These are phyloP conservation scores for Herpetomonas tarakana DNA, from an alignment of 208 protist species.

Conservation along the genomic window DNA sequence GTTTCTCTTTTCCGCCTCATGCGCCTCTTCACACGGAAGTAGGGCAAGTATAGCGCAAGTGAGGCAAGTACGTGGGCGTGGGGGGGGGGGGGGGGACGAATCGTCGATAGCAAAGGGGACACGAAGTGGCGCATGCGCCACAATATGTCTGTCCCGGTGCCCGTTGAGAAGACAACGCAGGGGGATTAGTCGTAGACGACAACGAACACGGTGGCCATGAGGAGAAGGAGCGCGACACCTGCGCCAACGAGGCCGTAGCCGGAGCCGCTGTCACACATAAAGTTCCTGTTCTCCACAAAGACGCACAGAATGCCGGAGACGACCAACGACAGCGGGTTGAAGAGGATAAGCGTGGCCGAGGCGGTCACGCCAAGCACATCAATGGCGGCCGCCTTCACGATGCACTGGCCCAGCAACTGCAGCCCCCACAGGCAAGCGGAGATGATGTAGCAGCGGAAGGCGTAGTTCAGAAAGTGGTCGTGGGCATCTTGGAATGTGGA, in stretches of 20 bases:
- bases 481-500: constrained; percentile 31
- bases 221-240: constrained; percentile 52
- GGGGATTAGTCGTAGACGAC: constrained; percentile 28
- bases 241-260: constrained; percentile 70
- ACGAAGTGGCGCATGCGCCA: too few relatives aligned
- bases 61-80: too few relatives aligned
- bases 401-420: constrained; percentile 57
- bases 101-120: too few relatives aligned
- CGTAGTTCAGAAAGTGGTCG: constrained; percentile 62
- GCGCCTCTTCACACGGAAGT: too few relatives aligned
- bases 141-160: too few relatives aligned
- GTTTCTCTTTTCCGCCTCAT: too few relatives aligned
- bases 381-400: constrained; percentile 42
- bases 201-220: constrained; percentile 60
- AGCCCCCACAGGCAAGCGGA: constrained; percentile 44
- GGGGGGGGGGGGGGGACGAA: too few relatives aligned
- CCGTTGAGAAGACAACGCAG: too few relatives aligned
- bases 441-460: constrained; percentile 50
- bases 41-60: too few relatives aligned
- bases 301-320: constrained; percentile 66
- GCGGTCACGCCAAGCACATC: constrained; percentile 66
- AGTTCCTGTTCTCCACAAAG: constrained; percentile 38
- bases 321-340: constrained; percentile 76
- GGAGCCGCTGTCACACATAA: constrained; percentile 63
- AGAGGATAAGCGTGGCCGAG: constrained; percentile 37